phyloP scores from a whole-genome alignment of 805 yeast species.

The Candida boleticola region DNA sequence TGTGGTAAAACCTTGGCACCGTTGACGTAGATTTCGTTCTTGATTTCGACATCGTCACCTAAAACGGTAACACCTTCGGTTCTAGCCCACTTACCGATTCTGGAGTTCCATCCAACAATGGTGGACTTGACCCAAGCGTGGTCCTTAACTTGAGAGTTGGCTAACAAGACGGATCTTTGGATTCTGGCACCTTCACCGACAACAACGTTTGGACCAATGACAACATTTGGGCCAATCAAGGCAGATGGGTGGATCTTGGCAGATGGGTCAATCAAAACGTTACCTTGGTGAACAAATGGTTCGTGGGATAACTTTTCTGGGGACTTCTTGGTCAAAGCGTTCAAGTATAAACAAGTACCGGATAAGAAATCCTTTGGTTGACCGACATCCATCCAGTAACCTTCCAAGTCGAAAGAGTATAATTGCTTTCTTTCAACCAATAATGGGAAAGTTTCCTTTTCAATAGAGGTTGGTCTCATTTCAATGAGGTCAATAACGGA shows the following conservation, averaged over 20 bases:
- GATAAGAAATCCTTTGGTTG: conserved; percentile 99
- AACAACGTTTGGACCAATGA: conserved; percentile 92
- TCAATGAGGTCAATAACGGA: conserved; percentile 94
- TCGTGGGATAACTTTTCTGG: conserved; percentile 68
- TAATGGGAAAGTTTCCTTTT: conserved; percentile 98
- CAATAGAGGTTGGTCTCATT: conserved; percentile 98
- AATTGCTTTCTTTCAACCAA: conserved; percentile 85
- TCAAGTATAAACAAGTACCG: conserved; percentile 90
- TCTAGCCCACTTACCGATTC: conserved; percentile 98
- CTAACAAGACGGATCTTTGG: conserved; percentile 88
- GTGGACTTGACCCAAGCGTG: conserved; percentile 98
- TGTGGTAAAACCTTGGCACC: conserved; percentile 99
- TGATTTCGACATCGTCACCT: conserved; percentile 98
- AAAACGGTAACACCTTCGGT: conserved; percentile 95
- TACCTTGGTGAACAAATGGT: conserved; percentile 81
- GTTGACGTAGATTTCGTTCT: conserved; percentile 97
- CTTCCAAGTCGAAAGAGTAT: conserved; percentile 96
- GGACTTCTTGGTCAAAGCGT: conserved; percentile 77
- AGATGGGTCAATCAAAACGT: conserved; percentile 90
- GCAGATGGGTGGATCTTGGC: conserved; percentile 92
- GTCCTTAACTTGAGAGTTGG: conserved; percentile 88
- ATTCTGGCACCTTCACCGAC: conserved; percentile 99
- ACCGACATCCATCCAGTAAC: conserved; percentile 99
- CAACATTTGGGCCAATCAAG: conserved; percentile 97
- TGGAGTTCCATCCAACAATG: conserved; percentile 98